phyloP scores from a whole-genome alignment of 1,139 yeast species.

The Sugiyamaella castrensis region DNA sequence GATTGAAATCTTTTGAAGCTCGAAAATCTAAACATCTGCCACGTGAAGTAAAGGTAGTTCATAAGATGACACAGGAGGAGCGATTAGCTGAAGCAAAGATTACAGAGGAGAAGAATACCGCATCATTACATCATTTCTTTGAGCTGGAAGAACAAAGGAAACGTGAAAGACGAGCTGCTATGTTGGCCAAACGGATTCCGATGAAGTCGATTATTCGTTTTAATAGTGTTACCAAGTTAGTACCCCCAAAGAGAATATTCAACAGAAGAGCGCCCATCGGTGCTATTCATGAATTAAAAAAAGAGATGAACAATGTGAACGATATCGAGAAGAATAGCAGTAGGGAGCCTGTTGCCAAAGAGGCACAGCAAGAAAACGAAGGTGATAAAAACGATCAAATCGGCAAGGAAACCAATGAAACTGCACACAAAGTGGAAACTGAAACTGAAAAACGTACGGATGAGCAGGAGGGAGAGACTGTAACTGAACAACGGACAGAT shows the following conservation, averaged over 20 bases:
- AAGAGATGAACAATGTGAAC: background rate
- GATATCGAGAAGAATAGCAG: background rate
- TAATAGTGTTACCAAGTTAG: constrained; percentile 38
- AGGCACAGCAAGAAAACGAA: background rate
- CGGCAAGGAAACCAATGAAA: background rate
- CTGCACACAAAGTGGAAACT: background rate
- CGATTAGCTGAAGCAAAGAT: constrained; percentile 78
- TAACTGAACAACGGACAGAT: background rate
- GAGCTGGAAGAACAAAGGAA: constrained; percentile 84
- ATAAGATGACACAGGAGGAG: constrained; percentile 75
- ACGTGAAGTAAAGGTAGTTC: constrained; percentile 41
- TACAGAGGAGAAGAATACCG: constrained; percentile 73
- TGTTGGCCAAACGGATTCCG: constrained; percentile 61
- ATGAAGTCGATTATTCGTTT: constrained; percentile 56
- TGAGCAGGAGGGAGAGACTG: constrained; percentile 15
- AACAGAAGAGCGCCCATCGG: constrained; percentile 22
- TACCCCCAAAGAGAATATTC: constrained; percentile 29
- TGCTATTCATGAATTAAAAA: constrained; percentile 8
- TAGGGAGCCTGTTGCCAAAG: background rate
- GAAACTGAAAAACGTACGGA: constrained; percentile 7
- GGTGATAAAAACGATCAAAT: constrained; percentile 1
- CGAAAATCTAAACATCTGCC: constrained; percentile 48
- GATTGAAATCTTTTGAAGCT: constrained; percentile 66
- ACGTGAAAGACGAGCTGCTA: constrained; percentile 68
- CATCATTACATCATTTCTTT: constrained; percentile 70